Conservation (phyloP, 768 basidiomycete species). For the Mycena olivaceomarginata region DNA sequence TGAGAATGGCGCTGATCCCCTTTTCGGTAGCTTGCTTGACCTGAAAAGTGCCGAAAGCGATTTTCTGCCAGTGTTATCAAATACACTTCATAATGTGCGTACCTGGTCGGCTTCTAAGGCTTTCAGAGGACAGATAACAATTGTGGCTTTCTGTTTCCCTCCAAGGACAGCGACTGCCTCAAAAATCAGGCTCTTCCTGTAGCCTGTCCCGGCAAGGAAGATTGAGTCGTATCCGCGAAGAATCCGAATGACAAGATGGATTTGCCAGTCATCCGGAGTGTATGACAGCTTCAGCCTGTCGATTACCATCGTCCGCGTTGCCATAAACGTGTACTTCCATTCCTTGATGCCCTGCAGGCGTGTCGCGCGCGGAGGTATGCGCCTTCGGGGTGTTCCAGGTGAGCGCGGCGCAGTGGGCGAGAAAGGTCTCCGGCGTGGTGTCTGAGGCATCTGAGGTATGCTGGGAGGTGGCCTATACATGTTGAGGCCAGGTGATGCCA, state of each 20-base stretch:
- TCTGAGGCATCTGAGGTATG: not conserved
- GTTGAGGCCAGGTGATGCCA: not conserved
- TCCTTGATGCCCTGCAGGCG: slow-evolving; percentile 26
- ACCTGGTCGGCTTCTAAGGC: too few relatives aligned
- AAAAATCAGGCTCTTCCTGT: slow-evolving; percentile 54
- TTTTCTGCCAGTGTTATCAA: too few relatives aligned
- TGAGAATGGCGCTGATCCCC: too few relatives aligned
- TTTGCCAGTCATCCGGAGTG: not conserved
- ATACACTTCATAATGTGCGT: too few relatives aligned
- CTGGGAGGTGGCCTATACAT: not conserved
- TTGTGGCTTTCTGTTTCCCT: slow-evolving; percentile 40
- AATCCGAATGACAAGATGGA: slow-evolving; percentile 23
- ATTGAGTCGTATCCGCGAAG: slow-evolving; percentile 26
- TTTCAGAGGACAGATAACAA: slow-evolving; percentile 53
- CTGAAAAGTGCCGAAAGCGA: too few relatives aligned
- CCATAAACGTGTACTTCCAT: slow-evolving; percentile 9
- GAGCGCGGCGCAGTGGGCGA: slow-evolving; percentile 10
- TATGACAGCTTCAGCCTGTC: not conserved
- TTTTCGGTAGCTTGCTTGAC: too few relatives aligned
- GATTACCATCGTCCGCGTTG: not conserved
- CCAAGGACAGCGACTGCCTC: slow-evolving; percentile 48
- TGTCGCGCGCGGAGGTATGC: slow-evolving; percentile 9
- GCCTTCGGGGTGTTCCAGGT: slow-evolving; percentile 10
- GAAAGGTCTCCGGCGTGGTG: slow-evolving; percentile 14
- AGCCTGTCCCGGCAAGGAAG: slow-evolving; percentile 50